Evolutionary conservation across 352 stramenopile genomes (phyloP).

Genomic region (Phytophthora colocasiae): DNA sequence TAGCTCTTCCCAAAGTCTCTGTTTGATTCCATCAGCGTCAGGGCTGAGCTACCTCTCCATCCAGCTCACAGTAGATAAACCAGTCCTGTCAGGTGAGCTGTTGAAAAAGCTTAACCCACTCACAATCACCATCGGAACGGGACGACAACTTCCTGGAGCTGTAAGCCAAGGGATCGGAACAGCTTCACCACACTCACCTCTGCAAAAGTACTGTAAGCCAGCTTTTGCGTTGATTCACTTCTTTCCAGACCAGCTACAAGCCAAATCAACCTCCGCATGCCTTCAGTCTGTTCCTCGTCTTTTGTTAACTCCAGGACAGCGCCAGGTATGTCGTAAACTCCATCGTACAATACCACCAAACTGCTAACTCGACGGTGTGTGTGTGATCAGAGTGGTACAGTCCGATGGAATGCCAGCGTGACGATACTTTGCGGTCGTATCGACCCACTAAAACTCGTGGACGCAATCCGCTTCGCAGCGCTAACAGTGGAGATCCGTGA

Average conservation of each 20-base stretch:
- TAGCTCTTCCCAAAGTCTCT: slow-evolving; percentile 33
- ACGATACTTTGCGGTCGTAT: slow-evolving; percentile 64
- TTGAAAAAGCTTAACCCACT: slow-evolving; percentile 69
- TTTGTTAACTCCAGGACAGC: slow-evolving; percentile 43
- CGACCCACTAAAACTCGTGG: slow-evolving; percentile 45
- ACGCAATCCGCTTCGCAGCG: slow-evolving; percentile 49
- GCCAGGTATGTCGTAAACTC: slow-evolving; percentile 38
- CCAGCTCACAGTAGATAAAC: slow-evolving; percentile 55
- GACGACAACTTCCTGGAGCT: slow-evolving; percentile 60
- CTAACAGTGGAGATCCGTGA: slow-evolving; percentile 74
- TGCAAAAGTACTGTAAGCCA: slow-evolving; percentile 58
- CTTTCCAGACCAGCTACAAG: slow-evolving; percentile 46
- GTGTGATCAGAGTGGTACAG: slow-evolving; percentile 26
- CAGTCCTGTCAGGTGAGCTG: slow-evolving; percentile 50
- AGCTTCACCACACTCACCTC: slow-evolving; percentile 45
- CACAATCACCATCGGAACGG: slow-evolving; percentile 58
- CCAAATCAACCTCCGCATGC: not conserved
- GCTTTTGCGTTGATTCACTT: slow-evolving; percentile 66
- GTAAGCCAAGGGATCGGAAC: slow-evolving; percentile 20
- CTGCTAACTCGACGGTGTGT: not conserved
- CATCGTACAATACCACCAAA: not conserved
- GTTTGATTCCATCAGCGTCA: slow-evolving; percentile 27
- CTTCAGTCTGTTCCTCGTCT: slow-evolving; percentile 31
- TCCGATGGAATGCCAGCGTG: slow-evolving; percentile 57
- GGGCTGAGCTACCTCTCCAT: slow-evolving; percentile 62